Conservation (phyloP, 2,329 filamentous ascomycete genomes). For the Ophiostoma novo-ulmi region DNA sequence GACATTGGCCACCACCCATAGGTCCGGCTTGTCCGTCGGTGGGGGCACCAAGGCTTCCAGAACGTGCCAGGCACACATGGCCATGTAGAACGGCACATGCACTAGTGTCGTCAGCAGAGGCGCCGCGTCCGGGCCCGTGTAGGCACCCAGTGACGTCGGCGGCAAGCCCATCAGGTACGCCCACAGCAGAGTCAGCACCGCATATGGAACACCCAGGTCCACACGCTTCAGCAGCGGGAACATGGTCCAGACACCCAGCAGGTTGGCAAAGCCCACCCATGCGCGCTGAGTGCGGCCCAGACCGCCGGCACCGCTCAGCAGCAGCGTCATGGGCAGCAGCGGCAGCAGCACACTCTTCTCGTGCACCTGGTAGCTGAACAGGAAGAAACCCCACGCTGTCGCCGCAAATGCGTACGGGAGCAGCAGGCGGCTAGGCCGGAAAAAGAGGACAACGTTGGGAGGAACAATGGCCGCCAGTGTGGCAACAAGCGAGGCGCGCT, state of each 20-base stretch:
- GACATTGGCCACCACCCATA: conserved; percentile 92
- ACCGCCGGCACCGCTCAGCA: conserved; percentile 73
- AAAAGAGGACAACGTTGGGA: conserved; percentile 72
- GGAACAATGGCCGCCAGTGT: conserved; percentile 74
- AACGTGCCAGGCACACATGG: conserved; percentile 77
- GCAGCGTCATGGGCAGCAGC: conserved; percentile 84
- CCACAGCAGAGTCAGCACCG: conserved; percentile 80
- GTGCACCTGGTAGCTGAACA: conserved; percentile 97
- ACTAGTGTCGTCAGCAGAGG: conserved; percentile 58
- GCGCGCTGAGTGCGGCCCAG: conserved; percentile 69
- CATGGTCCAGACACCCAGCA: conserved; percentile 86
- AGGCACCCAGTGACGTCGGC: conserved; percentile 65
- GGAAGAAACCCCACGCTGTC: conserved; percentile 92
- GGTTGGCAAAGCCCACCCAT: conserved; percentile 95
- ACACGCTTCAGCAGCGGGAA: conserved; percentile 85
- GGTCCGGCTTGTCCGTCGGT: conserved; percentile 74
- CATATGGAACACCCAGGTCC: conserved; percentile 76
- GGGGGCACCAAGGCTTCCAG: conserved; percentile 63
- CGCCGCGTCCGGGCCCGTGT: conserved; percentile 50
- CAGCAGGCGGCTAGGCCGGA: conserved; percentile 69
- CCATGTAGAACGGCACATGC: conserved; percentile 69
- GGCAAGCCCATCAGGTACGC: conserved; percentile 84
- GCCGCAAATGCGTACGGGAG: conserved; percentile 75
- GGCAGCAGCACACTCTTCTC: conserved; percentile 95
- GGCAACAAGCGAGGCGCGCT: conserved; percentile 66